phyloP scores from a whole-genome alignment of 495 filamentous ascomycete species.

The Corynascus novoguineensis region DNA sequence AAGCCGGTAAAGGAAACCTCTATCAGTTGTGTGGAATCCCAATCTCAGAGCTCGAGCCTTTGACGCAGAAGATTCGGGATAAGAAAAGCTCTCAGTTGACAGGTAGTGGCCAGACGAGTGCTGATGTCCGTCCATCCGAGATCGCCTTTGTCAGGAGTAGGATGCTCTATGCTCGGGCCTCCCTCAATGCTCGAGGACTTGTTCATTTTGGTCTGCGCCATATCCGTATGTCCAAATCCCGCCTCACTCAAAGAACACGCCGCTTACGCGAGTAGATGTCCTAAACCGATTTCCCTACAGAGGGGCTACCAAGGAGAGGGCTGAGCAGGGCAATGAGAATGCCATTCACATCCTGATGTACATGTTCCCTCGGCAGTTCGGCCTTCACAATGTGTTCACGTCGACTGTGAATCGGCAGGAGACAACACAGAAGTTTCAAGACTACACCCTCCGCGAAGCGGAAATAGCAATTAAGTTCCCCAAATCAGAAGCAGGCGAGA shows the following conservation, averaged over 20 bases:
- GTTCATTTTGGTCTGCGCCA: constrained; percentile 70
- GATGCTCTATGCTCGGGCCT: constrained; percentile 77
- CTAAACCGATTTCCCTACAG: constrained; percentile 64
- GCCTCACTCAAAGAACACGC: neutral
- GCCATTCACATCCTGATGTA: constrained; percentile 79
- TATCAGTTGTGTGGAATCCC: constrained; percentile 71
- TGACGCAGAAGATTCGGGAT: constrained; percentile 12
- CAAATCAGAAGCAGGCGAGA: constrained; percentile 16
- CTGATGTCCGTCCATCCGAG: constrained; percentile 44
- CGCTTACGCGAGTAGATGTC: constrained; percentile 55
- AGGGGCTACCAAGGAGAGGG: constrained; percentile 4
- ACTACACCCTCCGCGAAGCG: constrained; percentile 75
- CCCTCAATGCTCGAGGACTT: constrained; percentile 58
- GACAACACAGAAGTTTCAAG: constrained; percentile 66
- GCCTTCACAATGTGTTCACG: constrained; percentile 87
- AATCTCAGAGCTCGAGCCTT: constrained; percentile 35
- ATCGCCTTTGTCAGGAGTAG: constrained; percentile 76
- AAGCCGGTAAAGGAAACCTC: constrained; percentile 54
- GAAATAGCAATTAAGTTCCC: constrained; percentile 56
- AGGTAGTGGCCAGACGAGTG: constrained; percentile 5
- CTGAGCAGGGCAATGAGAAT: constrained; percentile 41
- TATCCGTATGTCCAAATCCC: constrained; percentile 61
- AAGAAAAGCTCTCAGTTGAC: constrained; percentile 13
- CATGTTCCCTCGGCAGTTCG: constrained; percentile 88
- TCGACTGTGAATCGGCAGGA: constrained; percentile 56